phyloP scores from a whole-genome alignment of 257 asterid species.

The Nicotiana knightiana region DNA sequence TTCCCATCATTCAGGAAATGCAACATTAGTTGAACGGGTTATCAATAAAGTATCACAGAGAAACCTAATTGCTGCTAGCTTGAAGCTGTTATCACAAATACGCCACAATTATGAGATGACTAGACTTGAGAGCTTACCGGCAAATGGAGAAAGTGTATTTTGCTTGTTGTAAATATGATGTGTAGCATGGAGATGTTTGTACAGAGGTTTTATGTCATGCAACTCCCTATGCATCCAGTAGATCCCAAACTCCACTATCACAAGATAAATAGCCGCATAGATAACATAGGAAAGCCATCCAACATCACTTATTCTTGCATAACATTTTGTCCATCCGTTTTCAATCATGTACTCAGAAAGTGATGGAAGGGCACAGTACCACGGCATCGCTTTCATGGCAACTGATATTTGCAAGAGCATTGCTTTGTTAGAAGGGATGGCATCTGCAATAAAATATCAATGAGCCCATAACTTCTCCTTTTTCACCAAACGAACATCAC shows the following conservation, averaged over 20 bases:
- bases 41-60: neutral
- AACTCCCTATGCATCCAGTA: slow-evolving; percentile 97
- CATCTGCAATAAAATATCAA: slow-evolving; percentile 34
- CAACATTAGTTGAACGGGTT: neutral
- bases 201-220: slow-evolving; percentile 93
- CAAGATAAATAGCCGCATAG: slow-evolving; percentile 55
- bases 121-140: slow-evolving; percentile 47
- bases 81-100: neutral
- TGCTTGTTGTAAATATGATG: slow-evolving; percentile 99
- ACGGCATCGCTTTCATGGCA: slow-evolving; percentile 55
- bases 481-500: slow-evolving; percentile 1
- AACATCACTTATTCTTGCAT: slow-evolving; percentile 58
- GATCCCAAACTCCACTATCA: slow-evolving; percentile 86
- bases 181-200: slow-evolving; percentile 88
- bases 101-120: neutral
- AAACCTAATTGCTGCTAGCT: neutral
- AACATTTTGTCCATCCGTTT: slow-evolving; percentile 79
- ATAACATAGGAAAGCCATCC: slow-evolving; percentile 50
- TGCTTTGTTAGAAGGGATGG: slow-evolving; percentile 51
- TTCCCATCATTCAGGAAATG: neutral
- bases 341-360: slow-evolving; percentile 40
- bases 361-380: slow-evolving; percentile 60
- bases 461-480: slow-evolving; percentile 12
- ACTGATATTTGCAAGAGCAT: slow-evolving; percentile 71
- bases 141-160: slow-evolving; percentile 95